These are phyloP conservation scores for Gonapodya sp. DNA, from an alignment of 192 early-diverging fungal genomes.

Conservation along the genomic window DNA sequence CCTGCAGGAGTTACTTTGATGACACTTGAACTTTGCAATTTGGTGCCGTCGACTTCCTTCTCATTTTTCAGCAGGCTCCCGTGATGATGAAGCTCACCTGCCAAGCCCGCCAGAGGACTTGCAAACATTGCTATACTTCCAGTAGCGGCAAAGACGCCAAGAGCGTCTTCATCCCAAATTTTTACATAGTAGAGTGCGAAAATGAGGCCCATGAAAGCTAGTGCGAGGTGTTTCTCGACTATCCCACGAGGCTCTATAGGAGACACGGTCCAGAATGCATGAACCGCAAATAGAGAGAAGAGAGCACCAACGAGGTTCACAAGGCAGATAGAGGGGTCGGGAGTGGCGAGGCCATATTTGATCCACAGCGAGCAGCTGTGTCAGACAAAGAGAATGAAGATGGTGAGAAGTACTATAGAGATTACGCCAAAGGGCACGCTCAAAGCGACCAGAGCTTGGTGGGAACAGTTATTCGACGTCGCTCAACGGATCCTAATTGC, in stretches of 20 bases:
- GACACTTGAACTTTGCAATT: no score
- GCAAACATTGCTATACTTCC: background rate
- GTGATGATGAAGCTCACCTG: background rate
- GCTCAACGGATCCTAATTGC: no score
- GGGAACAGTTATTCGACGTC: no score
- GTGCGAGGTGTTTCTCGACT: background rate
- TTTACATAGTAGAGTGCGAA: background rate
- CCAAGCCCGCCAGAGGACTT: background rate
- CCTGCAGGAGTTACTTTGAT: no score
- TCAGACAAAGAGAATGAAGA: no score
- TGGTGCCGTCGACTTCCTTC: no score
- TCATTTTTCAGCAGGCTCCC: no score
- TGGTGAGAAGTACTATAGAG: no score
- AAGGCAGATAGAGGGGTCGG: background rate
- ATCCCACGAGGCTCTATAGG: background rate
- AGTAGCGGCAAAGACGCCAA: background rate
- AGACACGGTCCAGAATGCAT: background rate
- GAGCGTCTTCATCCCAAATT: background rate
- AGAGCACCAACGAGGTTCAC: background rate
- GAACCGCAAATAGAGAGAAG: background rate
- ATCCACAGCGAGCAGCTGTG: background rate
- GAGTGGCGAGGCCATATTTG: background rate
- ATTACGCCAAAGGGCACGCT: no score
- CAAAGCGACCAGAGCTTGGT: no score
- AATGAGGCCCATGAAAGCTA: background rate